These are phyloP conservation scores for Mycosphaerelloides madeirae DNA, from an alignment of 2,329 filamentous ascomycete genomes.

Conservation along the genomic window DNA sequence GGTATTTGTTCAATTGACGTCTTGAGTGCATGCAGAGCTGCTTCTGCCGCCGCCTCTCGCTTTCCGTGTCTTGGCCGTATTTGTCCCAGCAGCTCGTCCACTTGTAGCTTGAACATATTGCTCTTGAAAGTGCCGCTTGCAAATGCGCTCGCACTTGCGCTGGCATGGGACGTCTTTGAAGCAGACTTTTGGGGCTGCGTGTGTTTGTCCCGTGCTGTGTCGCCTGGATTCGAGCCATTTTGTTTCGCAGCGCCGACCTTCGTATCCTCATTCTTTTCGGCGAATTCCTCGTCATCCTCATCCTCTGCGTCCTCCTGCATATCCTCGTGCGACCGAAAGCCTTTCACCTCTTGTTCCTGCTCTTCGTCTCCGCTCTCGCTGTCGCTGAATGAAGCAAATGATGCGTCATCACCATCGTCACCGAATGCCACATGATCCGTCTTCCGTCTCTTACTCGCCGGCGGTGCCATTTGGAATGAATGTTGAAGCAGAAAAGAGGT, in stretches of 20 bases:
- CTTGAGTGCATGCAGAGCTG: slow-evolving; percentile 52
- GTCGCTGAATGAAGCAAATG: slow-evolving; percentile 32
- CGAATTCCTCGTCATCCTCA: slow-evolving; percentile 12
- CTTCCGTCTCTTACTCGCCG: slow-evolving; percentile 32
- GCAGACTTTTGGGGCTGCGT: slow-evolving; percentile 8
- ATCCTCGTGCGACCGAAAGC: slow-evolving; percentile 11
- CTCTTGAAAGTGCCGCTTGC: slow-evolving; percentile 58
- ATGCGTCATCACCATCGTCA: slow-evolving; percentile 26
- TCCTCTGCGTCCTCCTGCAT: slow-evolving; percentile 14
- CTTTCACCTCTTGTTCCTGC: slow-evolving; percentile 1
- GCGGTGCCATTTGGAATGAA: slow-evolving; percentile 27
- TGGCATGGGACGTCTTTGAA: slow-evolving; percentile 6
- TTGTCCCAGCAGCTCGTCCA: slow-evolving; percentile 58
- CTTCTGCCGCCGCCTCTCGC: slow-evolving; percentile 50
- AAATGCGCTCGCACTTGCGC: slow-evolving; percentile 36
- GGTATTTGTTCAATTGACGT: slow-evolving; percentile 54
- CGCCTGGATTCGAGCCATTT: slow-evolving; percentile 1
- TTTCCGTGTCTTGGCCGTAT: slow-evolving; percentile 56
- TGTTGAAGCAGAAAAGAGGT: too few relatives aligned
- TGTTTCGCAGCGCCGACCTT: slow-evolving; percentile 1
- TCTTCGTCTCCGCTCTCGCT: slow-evolving; percentile 3
- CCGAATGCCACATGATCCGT: slow-evolving; percentile 29
- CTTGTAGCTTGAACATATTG: slow-evolving; percentile 62
- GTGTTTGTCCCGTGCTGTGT: background rate
- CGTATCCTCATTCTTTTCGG: slow-evolving; percentile 1